Conservation (phyloP, 306 rosid genomes). For the Ceratonia siliqua region DNA sequence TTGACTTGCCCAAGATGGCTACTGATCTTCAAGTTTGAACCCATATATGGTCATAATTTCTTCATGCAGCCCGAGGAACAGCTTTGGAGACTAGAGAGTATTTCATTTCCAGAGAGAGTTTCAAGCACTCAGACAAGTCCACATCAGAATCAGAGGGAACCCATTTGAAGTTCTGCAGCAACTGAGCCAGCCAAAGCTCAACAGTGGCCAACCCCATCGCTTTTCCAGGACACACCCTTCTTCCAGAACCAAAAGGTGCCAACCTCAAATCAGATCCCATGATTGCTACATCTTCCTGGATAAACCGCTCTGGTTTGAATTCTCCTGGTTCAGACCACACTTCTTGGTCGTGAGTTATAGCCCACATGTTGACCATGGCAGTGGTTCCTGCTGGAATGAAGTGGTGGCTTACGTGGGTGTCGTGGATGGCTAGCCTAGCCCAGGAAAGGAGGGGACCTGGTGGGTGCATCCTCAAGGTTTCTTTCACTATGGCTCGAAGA, state of each 20-base stretch:
- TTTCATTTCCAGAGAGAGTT: slow-evolving; percentile 76
- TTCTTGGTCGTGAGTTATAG: slow-evolving; percentile 60
- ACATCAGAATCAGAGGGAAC: slow-evolving; percentile 34
- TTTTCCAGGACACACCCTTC: slow-evolving; percentile 83
- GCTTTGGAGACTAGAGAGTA: slow-evolving; percentile 48
- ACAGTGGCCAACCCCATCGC: slow-evolving; percentile 77
- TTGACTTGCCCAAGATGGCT: background rate
- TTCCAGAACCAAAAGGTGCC: slow-evolving; percentile 84
- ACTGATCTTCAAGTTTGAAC: background rate
- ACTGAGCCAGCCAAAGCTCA: slow-evolving; percentile 70
- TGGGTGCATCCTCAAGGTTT: slow-evolving; percentile 80
- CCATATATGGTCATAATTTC: background rate
- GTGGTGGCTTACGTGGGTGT: slow-evolving; percentile 53
- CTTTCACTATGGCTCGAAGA: slow-evolving; percentile 70
- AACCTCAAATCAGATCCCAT: slow-evolving; percentile 77
- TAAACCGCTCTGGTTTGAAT: slow-evolving; percentile 65
- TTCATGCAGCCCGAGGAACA: slow-evolving; percentile 39
- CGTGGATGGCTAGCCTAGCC: slow-evolving; percentile 77
- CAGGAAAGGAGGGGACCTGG: slow-evolving; percentile 88
- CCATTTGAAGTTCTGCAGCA: slow-evolving; percentile 68
- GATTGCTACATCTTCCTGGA: slow-evolving; percentile 36
- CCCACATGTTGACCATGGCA: slow-evolving; percentile 87
- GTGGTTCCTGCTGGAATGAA: slow-evolving; percentile 78
- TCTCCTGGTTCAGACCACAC: slow-evolving; percentile 55
- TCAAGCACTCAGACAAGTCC: slow-evolving; percentile 63